Evolutionary conservation across 1,284 basidiomycete genomes (phyloP).

Genomic region (Schizopora paradoxa): DNA sequence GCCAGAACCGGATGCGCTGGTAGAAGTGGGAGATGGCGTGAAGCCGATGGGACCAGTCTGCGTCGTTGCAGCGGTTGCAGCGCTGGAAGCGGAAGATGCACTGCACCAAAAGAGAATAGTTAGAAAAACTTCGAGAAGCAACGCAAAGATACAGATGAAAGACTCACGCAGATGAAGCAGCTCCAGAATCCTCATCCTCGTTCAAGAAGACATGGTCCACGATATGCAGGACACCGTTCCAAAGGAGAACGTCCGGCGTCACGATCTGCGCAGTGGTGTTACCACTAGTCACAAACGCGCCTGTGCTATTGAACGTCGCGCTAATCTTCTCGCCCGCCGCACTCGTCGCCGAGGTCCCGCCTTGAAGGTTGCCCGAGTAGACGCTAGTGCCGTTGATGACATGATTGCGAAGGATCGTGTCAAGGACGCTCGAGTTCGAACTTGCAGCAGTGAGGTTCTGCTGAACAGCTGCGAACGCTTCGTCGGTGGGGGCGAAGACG

Average conservation of each 20-base stretch:
- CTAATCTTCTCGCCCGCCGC: slow-evolving; percentile 55
- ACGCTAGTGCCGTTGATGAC: slow-evolving; percentile 66
- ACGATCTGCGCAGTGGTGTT: slow-evolving; percentile 54
- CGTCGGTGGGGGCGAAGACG: slow-evolving; percentile 61
- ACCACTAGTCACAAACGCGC: slow-evolving; percentile 53
- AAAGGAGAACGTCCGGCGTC: slow-evolving; percentile 55
- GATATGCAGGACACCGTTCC: slow-evolving; percentile 72
- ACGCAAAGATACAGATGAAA: background rate
- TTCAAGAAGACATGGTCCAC: slow-evolving; percentile 62
- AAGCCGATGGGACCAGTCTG: slow-evolving; percentile 15
- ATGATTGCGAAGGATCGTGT: slow-evolving; percentile 55
- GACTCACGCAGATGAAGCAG: slow-evolving; percentile 55
- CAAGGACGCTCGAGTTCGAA: slow-evolving; percentile 42
- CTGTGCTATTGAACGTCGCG: slow-evolving; percentile 54
- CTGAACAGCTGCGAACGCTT: slow-evolving; percentile 39
- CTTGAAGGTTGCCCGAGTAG: slow-evolving; percentile 46
- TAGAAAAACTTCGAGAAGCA: background rate
- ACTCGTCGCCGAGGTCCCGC: slow-evolving; percentile 38
- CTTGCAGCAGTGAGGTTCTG: slow-evolving; percentile 32
- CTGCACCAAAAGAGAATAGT: background rate
- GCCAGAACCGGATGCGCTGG: background rate
- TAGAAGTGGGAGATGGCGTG: slow-evolving; percentile 6
- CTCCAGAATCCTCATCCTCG: slow-evolving; percentile 40
- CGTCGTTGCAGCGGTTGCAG: slow-evolving; percentile 9
- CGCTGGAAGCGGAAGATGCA: slow-evolving; percentile 7